phyloP scores from a whole-genome alignment of 2,329 filamentous ascomycete genomes.

The Verticillium dahliae region DNA sequence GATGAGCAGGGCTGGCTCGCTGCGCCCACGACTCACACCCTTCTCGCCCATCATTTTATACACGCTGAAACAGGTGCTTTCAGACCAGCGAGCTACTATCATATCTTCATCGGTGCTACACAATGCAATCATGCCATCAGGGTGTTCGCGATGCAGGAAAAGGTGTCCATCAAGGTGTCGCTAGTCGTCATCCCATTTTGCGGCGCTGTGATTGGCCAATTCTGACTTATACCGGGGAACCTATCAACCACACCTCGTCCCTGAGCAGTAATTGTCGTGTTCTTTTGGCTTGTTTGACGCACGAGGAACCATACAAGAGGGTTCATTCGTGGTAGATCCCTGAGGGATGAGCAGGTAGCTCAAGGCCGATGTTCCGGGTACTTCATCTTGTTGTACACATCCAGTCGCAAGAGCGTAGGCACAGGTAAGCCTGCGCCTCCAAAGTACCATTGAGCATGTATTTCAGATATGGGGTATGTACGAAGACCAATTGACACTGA shows the following conservation, averaged over 20 bases:
- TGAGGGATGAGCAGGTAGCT: neutral
- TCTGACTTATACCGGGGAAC: neutral
- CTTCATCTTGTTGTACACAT: neutral
- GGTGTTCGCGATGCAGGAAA: conserved; percentile 3
- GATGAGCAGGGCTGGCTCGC: neutral
- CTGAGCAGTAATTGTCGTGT: neutral
- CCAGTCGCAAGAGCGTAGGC: neutral
- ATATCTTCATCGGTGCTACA: neutral
- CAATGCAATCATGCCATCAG: conserved; percentile 3
- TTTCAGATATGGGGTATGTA: conserved; percentile 14
- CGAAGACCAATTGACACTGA: conserved; percentile 21
- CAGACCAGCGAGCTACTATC: neutral
- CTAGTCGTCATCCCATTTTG: neutral
- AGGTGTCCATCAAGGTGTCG: neutral
- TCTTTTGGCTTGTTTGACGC: neutral
- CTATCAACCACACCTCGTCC: neutral
- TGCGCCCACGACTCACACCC: neutral
- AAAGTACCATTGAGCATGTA: neutral
- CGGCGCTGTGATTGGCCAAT: neutral
- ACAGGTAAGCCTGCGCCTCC: neutral
- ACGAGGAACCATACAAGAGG: neutral
- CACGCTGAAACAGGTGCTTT: neutral
- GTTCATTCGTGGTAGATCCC: neutral
- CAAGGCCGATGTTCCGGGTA: neutral
- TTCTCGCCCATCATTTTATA: neutral